phyloP scores from a whole-genome alignment of 306 rosid species.

The Castanospermum australe region DNA sequence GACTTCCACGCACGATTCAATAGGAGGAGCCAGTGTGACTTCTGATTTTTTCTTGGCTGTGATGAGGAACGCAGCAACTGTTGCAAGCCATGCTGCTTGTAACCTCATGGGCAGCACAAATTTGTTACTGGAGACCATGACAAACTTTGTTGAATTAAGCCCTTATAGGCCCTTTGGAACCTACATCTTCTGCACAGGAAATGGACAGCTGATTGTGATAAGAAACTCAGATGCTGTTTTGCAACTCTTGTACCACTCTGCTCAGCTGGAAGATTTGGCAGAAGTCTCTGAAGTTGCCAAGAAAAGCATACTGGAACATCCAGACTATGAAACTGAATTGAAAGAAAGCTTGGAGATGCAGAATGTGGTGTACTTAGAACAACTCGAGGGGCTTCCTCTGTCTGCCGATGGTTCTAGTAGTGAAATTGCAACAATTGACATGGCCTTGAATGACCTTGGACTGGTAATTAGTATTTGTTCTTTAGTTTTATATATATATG shows the following conservation, averaged over 20 bases:
- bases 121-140: slow-evolving; percentile 50
- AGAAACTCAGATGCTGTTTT: slow-evolving; percentile 66
- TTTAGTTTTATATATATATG: no score
- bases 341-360: slow-evolving; percentile 37
- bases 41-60: slow-evolving; percentile 40
- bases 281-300: slow-evolving; percentile 31
- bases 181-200: slow-evolving; percentile 52
- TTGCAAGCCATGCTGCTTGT: slow-evolving; percentile 64
- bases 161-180: slow-evolving; percentile 88
- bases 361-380: slow-evolving; percentile 33
- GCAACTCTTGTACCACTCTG: slow-evolving; percentile 62
- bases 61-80: slow-evolving; percentile 50
- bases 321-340: slow-evolving; percentile 35
- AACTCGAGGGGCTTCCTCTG: slow-evolving; percentile 45
- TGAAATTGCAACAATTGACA: slow-evolving; percentile 8
- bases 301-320: slow-evolving; percentile 52
- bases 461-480: slow-evolving; percentile 41
- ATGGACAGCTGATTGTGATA: slow-evolving; percentile 43
- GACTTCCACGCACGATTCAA: neutral
- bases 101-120: slow-evolving; percentile 73
- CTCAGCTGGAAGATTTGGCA: slow-evolving; percentile 32
- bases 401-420: slow-evolving; percentile 28
- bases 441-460: slow-evolving; percentile 65
- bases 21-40: neutral
- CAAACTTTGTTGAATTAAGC: slow-evolving; percentile 52